A percentile compares a stretch with the other conserved stretches of the same genome.
These are phyloP conservation scores for Trematosphaeria pertusa DNA, from an alignment of 2,329 filamentous ascomycete genomes.

Conservation along the genomic window DNA sequence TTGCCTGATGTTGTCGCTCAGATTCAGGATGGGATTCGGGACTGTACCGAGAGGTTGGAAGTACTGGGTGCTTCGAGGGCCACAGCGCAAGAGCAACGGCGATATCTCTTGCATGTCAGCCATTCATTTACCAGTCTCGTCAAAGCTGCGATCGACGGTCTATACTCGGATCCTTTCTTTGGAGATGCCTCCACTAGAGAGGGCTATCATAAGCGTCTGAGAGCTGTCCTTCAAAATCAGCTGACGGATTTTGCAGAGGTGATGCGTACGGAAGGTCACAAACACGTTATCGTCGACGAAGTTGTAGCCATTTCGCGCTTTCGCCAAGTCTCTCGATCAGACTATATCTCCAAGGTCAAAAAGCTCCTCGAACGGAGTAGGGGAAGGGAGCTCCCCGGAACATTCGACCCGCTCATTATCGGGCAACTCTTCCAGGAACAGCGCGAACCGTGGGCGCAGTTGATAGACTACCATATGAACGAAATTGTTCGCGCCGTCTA, in stretches of 20 bases:
- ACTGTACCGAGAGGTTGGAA: slow-evolving; percentile 41
- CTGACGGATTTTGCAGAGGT: slow-evolving; percentile 21
- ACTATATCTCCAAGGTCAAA: slow-evolving; percentile 30
- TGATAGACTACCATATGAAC: slow-evolving; percentile 9
- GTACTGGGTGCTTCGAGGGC: slow-evolving; percentile 57
- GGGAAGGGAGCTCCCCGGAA: slow-evolving; percentile 29
- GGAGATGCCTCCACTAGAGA: slow-evolving; percentile 20
- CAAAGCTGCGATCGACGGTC: slow-evolving; percentile 57
- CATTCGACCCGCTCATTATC: slow-evolving; percentile 29
- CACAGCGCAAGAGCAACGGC: slow-evolving; percentile 56
- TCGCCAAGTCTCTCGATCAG: slow-evolving; percentile 20
- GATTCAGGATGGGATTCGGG: slow-evolving; percentile 27
- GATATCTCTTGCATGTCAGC: slow-evolving; percentile 57
- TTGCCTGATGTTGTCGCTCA: slow-evolving; percentile 35
- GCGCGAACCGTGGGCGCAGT: slow-evolving; percentile 19
- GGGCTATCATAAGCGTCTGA: slow-evolving; percentile 26
- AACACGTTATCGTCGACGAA: slow-evolving; percentile 20
- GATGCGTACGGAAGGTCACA: slow-evolving; percentile 25
- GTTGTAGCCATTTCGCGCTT: not conserved
- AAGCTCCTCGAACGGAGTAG: slow-evolving; percentile 23
- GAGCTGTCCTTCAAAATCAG: slow-evolving; percentile 31
- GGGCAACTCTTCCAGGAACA: slow-evolving; percentile 29
- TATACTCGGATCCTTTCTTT: slow-evolving; percentile 58
- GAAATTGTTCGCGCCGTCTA: slow-evolving; percentile 12
- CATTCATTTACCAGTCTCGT: slow-evolving; percentile 52